These are phyloP conservation scores for Coniochaeta ligniaria DNA, from an alignment of 2,329 filamentous ascomycete species.

Conservation along the genomic window DNA sequence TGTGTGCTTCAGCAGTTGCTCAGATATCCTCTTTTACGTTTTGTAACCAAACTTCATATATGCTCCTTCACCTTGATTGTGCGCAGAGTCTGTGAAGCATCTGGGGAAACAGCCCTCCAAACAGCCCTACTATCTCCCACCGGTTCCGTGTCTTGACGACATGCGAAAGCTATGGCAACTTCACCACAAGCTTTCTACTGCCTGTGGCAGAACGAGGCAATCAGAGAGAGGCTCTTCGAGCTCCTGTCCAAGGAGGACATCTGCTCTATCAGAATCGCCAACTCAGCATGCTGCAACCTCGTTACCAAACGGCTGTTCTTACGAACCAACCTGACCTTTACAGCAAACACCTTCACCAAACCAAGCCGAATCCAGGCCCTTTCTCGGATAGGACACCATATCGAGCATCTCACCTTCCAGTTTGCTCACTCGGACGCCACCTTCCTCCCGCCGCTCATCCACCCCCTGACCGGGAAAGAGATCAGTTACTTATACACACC, in stretches of 20 bases:
- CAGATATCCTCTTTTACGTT: not conserved
- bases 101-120: not conserved
- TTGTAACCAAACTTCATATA: not conserved
- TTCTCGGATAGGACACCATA: constrained; percentile 68
- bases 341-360: constrained; percentile 68
- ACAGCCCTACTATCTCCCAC: not conserved
- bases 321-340: constrained; percentile 63
- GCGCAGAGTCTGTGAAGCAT: not conserved
- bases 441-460: constrained; percentile 77
- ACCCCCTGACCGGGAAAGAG: constrained; percentile 70
- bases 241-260: constrained; percentile 43
- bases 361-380: constrained; percentile 67
- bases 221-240: constrained; percentile 43
- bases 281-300: constrained; percentile 62
- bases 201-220: constrained; percentile 44
- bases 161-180: constrained; percentile 47
- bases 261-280: constrained; percentile 57
- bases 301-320: constrained; percentile 64
- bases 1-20: not conserved
- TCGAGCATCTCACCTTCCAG: constrained; percentile 71
- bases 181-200: constrained; percentile 44
- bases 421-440: constrained; percentile 72
- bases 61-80: not conserved
- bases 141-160: constrained; percentile 16
- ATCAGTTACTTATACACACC: constrained; percentile 77